Percentiles rank a stretch among this genome's conserved stretches.
These are phyloP conservation scores for Irpex sp. DNA, from an alignment of 1,284 basidiomycete genomes.

Conservation along the genomic window DNA sequence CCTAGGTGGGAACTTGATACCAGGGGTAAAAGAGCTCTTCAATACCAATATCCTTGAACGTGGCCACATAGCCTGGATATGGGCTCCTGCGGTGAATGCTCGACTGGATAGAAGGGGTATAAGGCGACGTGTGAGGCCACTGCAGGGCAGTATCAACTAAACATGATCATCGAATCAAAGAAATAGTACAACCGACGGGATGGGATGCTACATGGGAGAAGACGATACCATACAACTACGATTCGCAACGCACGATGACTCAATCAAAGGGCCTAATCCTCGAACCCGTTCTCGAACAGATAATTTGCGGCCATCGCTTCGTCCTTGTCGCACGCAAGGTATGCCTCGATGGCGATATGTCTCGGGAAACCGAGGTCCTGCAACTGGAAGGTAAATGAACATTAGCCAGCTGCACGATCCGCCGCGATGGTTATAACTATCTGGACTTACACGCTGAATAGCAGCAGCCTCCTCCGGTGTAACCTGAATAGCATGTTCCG, in stretches of 20 bases:
- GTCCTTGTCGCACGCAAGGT: conserved; percentile 90
- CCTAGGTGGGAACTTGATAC: too few species aligned
- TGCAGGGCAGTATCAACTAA: background rate
- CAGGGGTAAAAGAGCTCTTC: too few species aligned
- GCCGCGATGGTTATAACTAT: too few species aligned
- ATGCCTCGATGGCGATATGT: conserved; percentile 77
- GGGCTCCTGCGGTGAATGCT: too few species aligned
- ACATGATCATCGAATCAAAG: background rate
- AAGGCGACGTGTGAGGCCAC: background rate
- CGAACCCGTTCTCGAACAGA: conserved; percentile 72
- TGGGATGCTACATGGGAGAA: background rate
- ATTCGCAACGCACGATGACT: background rate
- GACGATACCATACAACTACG: background rate
- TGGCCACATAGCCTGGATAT: too few species aligned
- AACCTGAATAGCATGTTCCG: conserved; percentile 65
- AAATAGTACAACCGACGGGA: background rate
- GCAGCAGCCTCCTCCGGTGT: conserved; percentile 83
- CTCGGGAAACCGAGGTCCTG: conserved; percentile 83
- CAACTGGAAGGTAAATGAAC: conserved; percentile 42
- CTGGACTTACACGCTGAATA: conserved; percentile 77
- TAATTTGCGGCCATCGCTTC: conserved; percentile 93
- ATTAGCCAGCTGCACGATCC: background rate
- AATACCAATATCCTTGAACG: too few species aligned
- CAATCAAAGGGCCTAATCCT: conserved; percentile 31
- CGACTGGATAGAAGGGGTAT: too few species aligned